Evolutionary conservation across 352 stramenopile species (phyloP).

Genomic region (Globisporangium recalcitrans): DNA sequence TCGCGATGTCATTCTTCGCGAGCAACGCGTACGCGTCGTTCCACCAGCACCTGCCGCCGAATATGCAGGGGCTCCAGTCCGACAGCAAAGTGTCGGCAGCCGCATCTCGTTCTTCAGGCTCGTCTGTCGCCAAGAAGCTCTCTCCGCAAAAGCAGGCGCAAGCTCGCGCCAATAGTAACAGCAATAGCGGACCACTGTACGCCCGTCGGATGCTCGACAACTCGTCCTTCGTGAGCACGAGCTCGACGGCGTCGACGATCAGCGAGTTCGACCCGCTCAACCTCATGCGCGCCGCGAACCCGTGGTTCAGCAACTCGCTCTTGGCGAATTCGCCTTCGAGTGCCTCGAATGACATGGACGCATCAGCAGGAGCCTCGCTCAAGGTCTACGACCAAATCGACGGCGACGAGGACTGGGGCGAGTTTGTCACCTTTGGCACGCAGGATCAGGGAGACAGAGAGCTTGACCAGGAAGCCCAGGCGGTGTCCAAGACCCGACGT

Average conservation of each 20-base stretch:
- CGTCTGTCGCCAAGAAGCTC: not conserved
- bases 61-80: slow-evolving; percentile 4
- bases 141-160: slow-evolving; percentile 1
- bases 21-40: slow-evolving; percentile 34
- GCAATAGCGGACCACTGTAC: not conserved
- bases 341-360: slow-evolving; percentile 18
- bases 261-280: slow-evolving; percentile 53
- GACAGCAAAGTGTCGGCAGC: not conserved
- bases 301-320: slow-evolving; percentile 43
- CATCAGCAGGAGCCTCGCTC: slow-evolving; percentile 20
- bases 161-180: not conserved
- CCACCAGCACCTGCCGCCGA: slow-evolving; percentile 17
- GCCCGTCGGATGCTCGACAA: slow-evolving; percentile 19
- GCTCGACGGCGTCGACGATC: slow-evolving; percentile 24
- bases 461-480: not conserved
- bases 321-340: slow-evolving; percentile 13
- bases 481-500: slow-evolving; percentile 3
- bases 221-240: slow-evolving; percentile 26
- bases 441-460: slow-evolving; percentile 3
- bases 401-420: slow-evolving; percentile 54
- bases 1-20: slow-evolving; percentile 38
- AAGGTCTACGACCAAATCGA: slow-evolving; percentile 36
- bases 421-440: slow-evolving; percentile 42
- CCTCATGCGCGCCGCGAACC: slow-evolving; percentile 39
- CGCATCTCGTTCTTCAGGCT: not conserved